phyloP scores from a whole-genome alignment of 2,329 filamentous ascomycete species.

The Neurospora sp. region DNA sequence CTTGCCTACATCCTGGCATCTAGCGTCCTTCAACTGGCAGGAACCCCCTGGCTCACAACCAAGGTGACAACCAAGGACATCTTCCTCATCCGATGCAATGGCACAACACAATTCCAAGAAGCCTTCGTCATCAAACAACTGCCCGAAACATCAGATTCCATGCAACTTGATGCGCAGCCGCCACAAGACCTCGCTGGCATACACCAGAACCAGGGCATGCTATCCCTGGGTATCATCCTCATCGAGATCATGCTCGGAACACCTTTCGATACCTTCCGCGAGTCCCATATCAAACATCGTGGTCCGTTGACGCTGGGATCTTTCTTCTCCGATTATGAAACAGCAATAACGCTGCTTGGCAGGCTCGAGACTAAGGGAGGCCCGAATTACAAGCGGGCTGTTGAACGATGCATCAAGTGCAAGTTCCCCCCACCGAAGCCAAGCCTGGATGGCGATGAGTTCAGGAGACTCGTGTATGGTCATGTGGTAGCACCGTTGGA shows the following conservation, averaged over 20 bases:
- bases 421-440: neutral
- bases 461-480: neutral
- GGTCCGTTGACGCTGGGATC: neutral
- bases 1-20: slow-evolving; percentile 14
- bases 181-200: neutral
- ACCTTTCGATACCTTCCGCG: slow-evolving; percentile 1
- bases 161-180: neutral
- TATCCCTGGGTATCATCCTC: slow-evolving; percentile 14
- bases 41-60: slow-evolving; percentile 16
- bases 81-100: slow-evolving; percentile 7
- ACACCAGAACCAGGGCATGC: slow-evolving; percentile 1
- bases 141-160: neutral
- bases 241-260: slow-evolving; percentile 13
- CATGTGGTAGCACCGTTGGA: neutral
- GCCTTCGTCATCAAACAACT: slow-evolving; percentile 4
- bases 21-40: slow-evolving; percentile 17
- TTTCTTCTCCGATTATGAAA: neutral
- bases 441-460: neutral
- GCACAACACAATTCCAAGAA: neutral
- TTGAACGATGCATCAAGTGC: slow-evolving; percentile 10
- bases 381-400: slow-evolving; percentile 14
- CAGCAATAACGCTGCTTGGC: neutral
- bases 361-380: slow-evolving; percentile 1
- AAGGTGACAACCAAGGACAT: slow-evolving; percentile 9
- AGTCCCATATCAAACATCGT: neutral